Percentiles rank a stretch among this genome's conserved stretches.
phyloP scores from a whole-genome alignment of 176 grass and related monocot genomes.

The Zea mays region Zm-B73-REFERENCE-NAM-5.0 NC_050103.1:102975001-102975500 shows the following conservation, averaged over 20 bases:
- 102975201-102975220: not conserved
- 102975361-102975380: not conserved
- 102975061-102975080: too few species aligned
- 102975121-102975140: too few species aligned
- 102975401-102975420: not conserved
- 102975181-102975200: too few species aligned
- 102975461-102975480: not conserved
- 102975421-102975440: constrained; percentile 3
- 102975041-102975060: too few species aligned
- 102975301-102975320: not conserved
- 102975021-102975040: too few species aligned
- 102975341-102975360: constrained; percentile 9
- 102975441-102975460: constrained; percentile 16
- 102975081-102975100: too few species aligned
- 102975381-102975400: constrained; percentile 29
- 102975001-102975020: not conserved
- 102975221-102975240: not conserved
- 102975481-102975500: not conserved
- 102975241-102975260: not conserved
- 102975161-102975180: too few species aligned
- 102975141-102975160: too few species aligned
- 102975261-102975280: not conserved
- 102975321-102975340: not conserved
- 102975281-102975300: constrained; percentile 26
- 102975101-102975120: too few species aligned